Conservation (phyloP, 495 filamentous ascomycete genomes). For the Thermothielavioides terrestris region DNA sequence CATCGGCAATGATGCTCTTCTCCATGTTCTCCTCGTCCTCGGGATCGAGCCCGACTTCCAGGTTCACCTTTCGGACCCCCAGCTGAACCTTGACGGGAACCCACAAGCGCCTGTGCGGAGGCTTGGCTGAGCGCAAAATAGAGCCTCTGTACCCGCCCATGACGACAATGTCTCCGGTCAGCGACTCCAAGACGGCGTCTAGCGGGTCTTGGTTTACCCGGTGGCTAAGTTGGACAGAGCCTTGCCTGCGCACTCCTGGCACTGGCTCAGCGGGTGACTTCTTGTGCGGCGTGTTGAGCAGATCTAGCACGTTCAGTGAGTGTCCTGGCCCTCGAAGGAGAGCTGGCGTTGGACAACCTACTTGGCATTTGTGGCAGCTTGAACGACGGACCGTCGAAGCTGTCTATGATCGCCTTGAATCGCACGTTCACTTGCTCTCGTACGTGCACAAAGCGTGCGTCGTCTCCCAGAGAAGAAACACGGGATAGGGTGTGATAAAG, state of each 20-base stretch:
- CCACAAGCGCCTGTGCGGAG: slow-evolving; percentile 79
- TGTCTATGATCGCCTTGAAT: slow-evolving; percentile 87
- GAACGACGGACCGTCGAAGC: slow-evolving; percentile 64
- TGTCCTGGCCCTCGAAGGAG: slow-evolving; percentile 7
- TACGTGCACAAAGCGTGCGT: slow-evolving; percentile 72
- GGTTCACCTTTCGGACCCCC: slow-evolving; percentile 83
- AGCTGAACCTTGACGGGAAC: slow-evolving; percentile 89
- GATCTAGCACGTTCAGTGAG: slow-evolving; percentile 17
- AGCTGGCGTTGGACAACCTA: slow-evolving; percentile 29
- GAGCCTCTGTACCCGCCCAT: slow-evolving; percentile 91
- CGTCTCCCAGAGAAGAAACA: slow-evolving; percentile 78
- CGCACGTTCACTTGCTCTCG: slow-evolving; percentile 75
- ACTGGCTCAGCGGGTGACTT: slow-evolving; percentile 14
- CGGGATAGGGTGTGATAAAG: slow-evolving; percentile 59
- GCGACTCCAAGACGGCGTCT: slow-evolving; percentile 54
- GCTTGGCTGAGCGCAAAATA: slow-evolving; percentile 72
- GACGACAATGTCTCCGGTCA: slow-evolving; percentile 80
- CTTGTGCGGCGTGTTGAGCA: slow-evolving; percentile 34
- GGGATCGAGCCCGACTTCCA: slow-evolving; percentile 74
- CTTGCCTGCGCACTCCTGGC: slow-evolving; percentile 6
- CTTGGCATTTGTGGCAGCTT: slow-evolving; percentile 58
- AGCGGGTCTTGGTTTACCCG: slow-evolving; percentile 34
- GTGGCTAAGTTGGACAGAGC: slow-evolving; percentile 7
- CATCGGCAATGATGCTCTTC: slow-evolving; percentile 69
- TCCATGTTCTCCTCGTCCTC: slow-evolving; percentile 85